Evolutionary conservation across 441 rosid species (phyloP), one percentile per base, ranked within the genome.

Genomic region (Erodium texanum): DNA sequence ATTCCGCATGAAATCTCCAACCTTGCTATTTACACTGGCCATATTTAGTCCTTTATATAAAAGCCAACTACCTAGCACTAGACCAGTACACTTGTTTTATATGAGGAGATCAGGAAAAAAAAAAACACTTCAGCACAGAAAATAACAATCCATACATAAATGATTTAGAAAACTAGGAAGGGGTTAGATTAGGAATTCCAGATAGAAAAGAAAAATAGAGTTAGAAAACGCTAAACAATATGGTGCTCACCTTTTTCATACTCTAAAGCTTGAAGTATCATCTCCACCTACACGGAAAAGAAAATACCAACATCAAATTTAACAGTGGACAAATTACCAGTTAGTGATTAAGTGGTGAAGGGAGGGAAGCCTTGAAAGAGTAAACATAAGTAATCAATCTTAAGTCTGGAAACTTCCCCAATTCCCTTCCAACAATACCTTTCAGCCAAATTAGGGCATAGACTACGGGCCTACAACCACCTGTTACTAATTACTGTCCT

Each of bases 221-320:
- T 48, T 14, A 48, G 18, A 48, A 48, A 48, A 3, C 56, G 11
- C 36, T 0, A 19, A 3, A 1, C 8, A 71, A 58, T 10, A 68
- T 56, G 23, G 71, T 68, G 16, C 83, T 75, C 64, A 86, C 95
- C 92, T 48, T 73, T 85, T 80, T 89, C 90, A 64, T 89, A 89
- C 70, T 89, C 95, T 70, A 89, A 74, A 38, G 92, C 95, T 79
- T 89, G 95, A 75, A 89, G 92, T 77, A 89, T 86, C 92, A 89
- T 86, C 82, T 89, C 95, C 67, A 87, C 89, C 92, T 86, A 66
- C 45, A 77, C 9, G 61, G 64, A 73, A 54, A 15, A 45, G 22
- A 66, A 61, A 54, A 61, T 36, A 62, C 7, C n/a, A 66, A 24
- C 62, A 68, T 67, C 32, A 65, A 70, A 50, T 23, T 32, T 1